These are phyloP conservation scores for Paraphaeosphaeria sporulosa DNA, from an alignment of 2,329 filamentous ascomycete genomes.

Conservation along the genomic window DNA sequence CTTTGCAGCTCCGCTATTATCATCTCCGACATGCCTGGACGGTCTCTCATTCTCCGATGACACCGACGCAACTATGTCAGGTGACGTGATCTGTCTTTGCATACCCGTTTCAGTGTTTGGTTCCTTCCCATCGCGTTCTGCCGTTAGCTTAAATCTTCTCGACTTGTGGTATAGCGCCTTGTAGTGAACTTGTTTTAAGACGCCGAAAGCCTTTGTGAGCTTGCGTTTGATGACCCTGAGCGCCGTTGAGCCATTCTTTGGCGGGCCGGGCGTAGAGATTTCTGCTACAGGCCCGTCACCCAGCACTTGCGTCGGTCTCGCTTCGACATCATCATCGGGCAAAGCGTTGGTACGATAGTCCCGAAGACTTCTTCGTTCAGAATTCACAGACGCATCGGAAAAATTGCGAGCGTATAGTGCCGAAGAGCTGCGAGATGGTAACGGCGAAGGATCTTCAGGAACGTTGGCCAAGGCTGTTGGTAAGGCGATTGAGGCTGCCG, in stretches of 20 bases:
- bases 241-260: background rate
- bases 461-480: constrained; percentile 23
- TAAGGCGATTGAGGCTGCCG: constrained; percentile 25
- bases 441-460: constrained; percentile 20
- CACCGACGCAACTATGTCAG: background rate
- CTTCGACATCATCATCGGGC: background rate
- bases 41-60: background rate
- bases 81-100: background rate
- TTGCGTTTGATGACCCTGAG: constrained; percentile 11
- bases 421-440: constrained; percentile 18
- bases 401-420: background rate
- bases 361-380: background rate
- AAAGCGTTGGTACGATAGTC: background rate
- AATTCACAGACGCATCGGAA: background rate
- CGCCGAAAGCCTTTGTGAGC: constrained; percentile 11
- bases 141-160: background rate
- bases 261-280: background rate
- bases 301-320: background rate
- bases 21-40: constrained; percentile 8
- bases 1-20: background rate
- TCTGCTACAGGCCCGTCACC: background rate
- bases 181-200: constrained; percentile 8
- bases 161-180: background rate
- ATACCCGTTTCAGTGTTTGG: background rate
- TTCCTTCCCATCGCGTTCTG: constrained; percentile 11